Evolutionary conservation across 257 asterid species (phyloP).

Genomic region (Rhazya stricta): DNA sequence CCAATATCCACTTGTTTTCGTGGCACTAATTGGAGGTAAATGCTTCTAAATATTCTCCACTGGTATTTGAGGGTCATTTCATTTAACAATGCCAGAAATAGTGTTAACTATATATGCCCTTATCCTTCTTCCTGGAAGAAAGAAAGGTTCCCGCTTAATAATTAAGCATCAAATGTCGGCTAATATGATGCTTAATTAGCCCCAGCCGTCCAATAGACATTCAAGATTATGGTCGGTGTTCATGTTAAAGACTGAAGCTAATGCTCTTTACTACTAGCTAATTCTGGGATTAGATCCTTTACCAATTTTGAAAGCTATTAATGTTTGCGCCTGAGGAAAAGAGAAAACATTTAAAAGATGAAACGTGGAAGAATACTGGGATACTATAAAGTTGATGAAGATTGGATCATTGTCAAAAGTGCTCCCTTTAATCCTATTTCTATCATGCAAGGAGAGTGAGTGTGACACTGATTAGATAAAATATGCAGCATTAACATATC

Average conservation of each 20-base stretch:
- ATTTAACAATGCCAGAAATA: background rate
- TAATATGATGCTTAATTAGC: background rate
- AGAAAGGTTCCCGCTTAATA: background rate
- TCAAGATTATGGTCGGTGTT: constrained; percentile 26
- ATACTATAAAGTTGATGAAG: constrained; percentile 15
- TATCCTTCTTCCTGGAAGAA: background rate
- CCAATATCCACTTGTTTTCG: background rate
- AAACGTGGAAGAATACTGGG: constrained; percentile 28
- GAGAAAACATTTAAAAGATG: constrained; percentile 2
- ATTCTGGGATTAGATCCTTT: constrained; percentile 24
- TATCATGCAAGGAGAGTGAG: background rate
- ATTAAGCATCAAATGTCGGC: constrained; percentile 7
- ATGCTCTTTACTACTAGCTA: background rate
- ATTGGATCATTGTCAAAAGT: background rate
- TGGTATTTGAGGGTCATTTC: background rate
- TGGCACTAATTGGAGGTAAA: background rate
- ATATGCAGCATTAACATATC: constrained; percentile 1
- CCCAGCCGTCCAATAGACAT: constrained; percentile 7
- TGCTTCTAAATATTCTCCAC: constrained; percentile 7
- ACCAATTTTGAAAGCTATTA: constrained; percentile 16
- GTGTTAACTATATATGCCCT: background rate
- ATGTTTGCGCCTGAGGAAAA: background rate
- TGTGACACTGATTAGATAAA: background rate
- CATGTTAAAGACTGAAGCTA: constrained; percentile 10
- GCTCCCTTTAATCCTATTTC: background rate